Evolutionary conservation across 2,329 filamentous ascomycete species (phyloP), one percentile per base, ranked within the genome.

Genomic region (Claviceps sp.): DNA sequence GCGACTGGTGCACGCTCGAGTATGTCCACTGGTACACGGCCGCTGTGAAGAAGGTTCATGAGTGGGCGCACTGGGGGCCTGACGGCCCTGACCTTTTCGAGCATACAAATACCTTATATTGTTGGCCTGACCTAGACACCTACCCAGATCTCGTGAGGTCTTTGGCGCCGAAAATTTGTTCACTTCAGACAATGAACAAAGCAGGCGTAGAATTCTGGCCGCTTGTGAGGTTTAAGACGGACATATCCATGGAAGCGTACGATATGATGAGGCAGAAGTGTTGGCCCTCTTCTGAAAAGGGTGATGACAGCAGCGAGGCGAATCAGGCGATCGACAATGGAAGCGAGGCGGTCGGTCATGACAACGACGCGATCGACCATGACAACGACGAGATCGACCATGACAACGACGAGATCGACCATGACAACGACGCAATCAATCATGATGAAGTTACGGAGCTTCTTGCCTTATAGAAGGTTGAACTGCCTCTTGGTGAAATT

Each of bases 341-440:
- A 3, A 4, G 22, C 22, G 22, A 22, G 3, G 22, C 2, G 3
- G 3, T 22, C 20, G 2, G 3, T 3, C 4, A 71, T 14, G 69
- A 71, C 40, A 68, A 67, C 20, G 20, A 22, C 20, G 20, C 2
- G 3, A 22, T 22, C 20, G 2, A 22, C 20, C 4, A 71, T 14
- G 69, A 71, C 40, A 68, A 67, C 45, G 67, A 69, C 0, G 67
- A 66, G 0, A 70, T 71, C 5, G 67, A 4, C 3, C 22, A 70
- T 38, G 67, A 70, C 48, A 59, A 51, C 1, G 60, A 61, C 7
- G 22, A 4, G 24, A 52, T 59, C 1, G 61, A 65, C 55, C 2
- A 53, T 54, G 1, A 54, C 2, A 14, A 8, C 59, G 1, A 24
- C 5, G 24, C 24, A 1, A 24, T 24, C 24, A 24, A 24, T 24